Evolutionary conservation across 2,329 filamentous ascomycete species (phyloP).

Genomic region (Coleophoma crateriformis): DNA sequence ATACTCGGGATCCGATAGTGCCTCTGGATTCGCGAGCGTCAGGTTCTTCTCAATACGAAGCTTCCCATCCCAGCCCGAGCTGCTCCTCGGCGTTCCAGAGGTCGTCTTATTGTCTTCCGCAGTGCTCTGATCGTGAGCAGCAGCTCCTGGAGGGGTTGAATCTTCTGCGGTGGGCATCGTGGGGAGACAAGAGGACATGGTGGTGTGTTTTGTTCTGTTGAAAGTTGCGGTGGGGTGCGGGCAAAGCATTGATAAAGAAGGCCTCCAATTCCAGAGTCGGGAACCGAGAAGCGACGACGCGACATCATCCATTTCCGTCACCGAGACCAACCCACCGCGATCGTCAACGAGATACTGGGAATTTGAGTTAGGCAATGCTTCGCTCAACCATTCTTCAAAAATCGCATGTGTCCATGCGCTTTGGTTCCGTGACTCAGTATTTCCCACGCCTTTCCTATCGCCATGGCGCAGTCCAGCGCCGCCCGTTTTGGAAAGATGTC

Average conservation of each 20-base stretch:
- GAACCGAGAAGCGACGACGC: too few relatives aligned
- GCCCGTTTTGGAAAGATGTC: conserved; percentile 1
- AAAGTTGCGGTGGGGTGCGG: neutral
- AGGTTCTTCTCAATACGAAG: conserved; percentile 67
- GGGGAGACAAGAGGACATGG: neutral
- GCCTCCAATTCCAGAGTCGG: too few relatives aligned
- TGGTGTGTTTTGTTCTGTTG: neutral
- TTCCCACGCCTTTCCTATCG: too few relatives aligned
- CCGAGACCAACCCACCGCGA: too few relatives aligned
- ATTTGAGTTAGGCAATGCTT: too few relatives aligned
- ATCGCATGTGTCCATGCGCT: too few relatives aligned
- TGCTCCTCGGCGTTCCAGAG: conserved; percentile 33
- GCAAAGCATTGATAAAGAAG: neutral
- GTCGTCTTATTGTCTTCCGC: conserved; percentile 17
- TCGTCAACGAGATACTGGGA: too few relatives aligned
- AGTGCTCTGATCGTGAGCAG: conserved; percentile 11
- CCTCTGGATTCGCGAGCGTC: conserved; percentile 71
- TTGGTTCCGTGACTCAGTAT: too few relatives aligned
- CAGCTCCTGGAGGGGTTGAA: conserved; percentile 13
- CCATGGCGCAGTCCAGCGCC: conserved; percentile 4
- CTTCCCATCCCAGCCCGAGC: conserved; percentile 80
- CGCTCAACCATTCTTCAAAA: too few relatives aligned
- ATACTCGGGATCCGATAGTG: conserved; percentile 78
- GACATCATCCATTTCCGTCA: too few relatives aligned
- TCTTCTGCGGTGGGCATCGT: conserved; percentile 17